Conservation (phyloP, 345 rosid species). For the Tarenaya hassleriana region DNA sequence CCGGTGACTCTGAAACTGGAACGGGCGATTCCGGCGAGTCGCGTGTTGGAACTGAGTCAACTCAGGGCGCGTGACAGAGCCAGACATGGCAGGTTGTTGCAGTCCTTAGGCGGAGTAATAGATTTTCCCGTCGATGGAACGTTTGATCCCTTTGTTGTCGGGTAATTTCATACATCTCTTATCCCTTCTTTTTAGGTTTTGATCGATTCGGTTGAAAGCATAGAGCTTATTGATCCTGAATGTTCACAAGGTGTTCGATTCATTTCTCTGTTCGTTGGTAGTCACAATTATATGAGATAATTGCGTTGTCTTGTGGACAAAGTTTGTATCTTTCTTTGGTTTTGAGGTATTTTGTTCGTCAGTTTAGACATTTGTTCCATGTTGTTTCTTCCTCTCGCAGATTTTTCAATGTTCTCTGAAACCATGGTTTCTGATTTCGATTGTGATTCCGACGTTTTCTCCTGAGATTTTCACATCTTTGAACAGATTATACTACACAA, state of each 20-base stretch:
- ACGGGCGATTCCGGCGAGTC: constrained; percentile 48
- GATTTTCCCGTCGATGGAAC: constrained; percentile 80
- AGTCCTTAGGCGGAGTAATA: constrained; percentile 49
- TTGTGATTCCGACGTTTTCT: too few species aligned
- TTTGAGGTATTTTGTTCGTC: constrained; percentile 4
- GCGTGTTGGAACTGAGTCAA: constrained; percentile 43
- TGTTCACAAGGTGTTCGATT: constrained; percentile 20
- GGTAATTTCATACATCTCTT: constrained; percentile 40
- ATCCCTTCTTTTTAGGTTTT: neutral
- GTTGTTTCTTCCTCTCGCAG: too few species aligned
- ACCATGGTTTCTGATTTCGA: too few species aligned
- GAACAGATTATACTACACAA: constrained; percentile 77
- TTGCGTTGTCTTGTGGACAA: constrained; percentile 13
- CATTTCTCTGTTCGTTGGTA: neutral
- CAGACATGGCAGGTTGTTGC: constrained; percentile 81
- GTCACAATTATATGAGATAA: too few species aligned
- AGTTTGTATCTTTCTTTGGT: constrained; percentile 1
- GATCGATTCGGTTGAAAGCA: neutral
- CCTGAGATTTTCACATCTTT: constrained; percentile 6
- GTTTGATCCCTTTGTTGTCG: constrained; percentile 75
- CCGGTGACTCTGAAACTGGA: constrained; percentile 55
- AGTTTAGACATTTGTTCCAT: too few species aligned
- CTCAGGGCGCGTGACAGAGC: constrained; percentile 57
- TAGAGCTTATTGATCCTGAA: neutral
- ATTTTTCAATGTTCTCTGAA: too few species aligned